A percentile compares a stretch with the other conserved stretches of the same genome.
These are phyloP conservation scores for Termitomyces titanicus DNA, from an alignment of 768 basidiomycete genomes.

Conservation along the genomic window DNA sequence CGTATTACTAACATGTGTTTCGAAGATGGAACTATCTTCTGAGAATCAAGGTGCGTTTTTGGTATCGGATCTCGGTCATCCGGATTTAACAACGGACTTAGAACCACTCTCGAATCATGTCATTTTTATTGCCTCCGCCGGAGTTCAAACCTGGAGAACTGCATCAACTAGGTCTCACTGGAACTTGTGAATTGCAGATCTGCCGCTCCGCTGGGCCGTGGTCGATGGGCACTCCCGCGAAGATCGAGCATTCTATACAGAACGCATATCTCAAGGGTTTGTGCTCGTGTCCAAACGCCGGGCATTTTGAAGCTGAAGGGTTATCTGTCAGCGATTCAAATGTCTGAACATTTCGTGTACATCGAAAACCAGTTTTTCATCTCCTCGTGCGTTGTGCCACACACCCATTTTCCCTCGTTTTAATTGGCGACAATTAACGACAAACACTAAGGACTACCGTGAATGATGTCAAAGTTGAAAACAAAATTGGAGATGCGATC, in stretches of 20 bases:
- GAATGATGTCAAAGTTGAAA: conserved; percentile 84
- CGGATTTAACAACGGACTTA: conserved; percentile 25
- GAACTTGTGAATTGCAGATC: conserved; percentile 96
- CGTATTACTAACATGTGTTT: conserved; percentile 2
- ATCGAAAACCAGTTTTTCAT: conserved; percentile 96
- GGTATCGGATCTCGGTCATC: conserved; percentile 9
- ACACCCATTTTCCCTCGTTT: neutral
- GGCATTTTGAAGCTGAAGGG: neutral
- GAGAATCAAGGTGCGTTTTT: conserved; percentile 73
- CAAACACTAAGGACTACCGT: conserved; percentile 61
- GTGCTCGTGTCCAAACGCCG: conserved; percentile 6
- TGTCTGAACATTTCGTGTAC: conserved; percentile 97
- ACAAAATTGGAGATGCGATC: conserved; percentile 91
- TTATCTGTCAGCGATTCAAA: conserved; percentile 67
- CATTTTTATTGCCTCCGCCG: conserved; percentile 89
- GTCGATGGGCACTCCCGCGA: conserved; percentile 89
- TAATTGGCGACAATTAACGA: neutral
- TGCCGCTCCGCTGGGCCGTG: conserved; percentile 94
- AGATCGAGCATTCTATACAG: conserved; percentile 89
- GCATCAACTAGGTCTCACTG: conserved; percentile 75
- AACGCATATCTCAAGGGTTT: conserved; percentile 89
- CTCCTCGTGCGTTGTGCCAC: conserved; percentile 59
- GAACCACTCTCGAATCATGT: conserved; percentile 93
- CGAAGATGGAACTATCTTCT: conserved; percentile 90
- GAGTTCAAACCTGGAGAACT: conserved; percentile 87